Evolutionary conservation across 805 yeast genomes (phyloP).

Genomic region (Zygotorulaspora sp.): DNA sequence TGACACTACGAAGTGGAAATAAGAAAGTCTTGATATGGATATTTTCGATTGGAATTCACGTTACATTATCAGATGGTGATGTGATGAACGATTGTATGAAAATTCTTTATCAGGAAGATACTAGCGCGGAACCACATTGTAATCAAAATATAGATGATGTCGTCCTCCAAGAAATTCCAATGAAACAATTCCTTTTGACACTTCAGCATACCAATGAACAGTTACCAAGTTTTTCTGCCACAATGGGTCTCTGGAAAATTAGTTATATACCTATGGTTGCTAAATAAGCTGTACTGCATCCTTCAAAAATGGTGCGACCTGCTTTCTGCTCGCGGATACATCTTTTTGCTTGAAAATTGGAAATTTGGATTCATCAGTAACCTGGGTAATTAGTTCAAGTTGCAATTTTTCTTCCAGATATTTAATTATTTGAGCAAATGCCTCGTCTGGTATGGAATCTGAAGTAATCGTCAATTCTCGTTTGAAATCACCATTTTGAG

Average conservation of each 20-base stretch:
- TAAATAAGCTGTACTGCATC: slow-evolving; percentile 20
- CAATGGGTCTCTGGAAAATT: slow-evolving; percentile 24
- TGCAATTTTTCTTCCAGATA: slow-evolving; percentile 16
- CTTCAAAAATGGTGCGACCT: slow-evolving; percentile 62
- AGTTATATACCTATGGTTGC: slow-evolving; percentile 15
- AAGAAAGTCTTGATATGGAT: slow-evolving; percentile 24
- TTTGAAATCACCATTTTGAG: slow-evolving; percentile 32
- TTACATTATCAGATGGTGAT: slow-evolving; percentile 12
- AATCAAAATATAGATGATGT: slow-evolving; percentile 24
- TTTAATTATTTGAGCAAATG: slow-evolving; percentile 10
- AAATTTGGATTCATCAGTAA: not conserved
- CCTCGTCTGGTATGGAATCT: slow-evolving; percentile 1
- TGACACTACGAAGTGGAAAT: slow-evolving; percentile 14
- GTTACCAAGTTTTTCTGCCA: slow-evolving; percentile 15
- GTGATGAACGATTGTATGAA: slow-evolving; percentile 21
- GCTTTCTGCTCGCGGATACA: slow-evolving; percentile 70
- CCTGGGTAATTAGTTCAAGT: slow-evolving; percentile 5
- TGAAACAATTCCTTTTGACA: slow-evolving; percentile 12
- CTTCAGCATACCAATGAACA: slow-evolving; percentile 11
- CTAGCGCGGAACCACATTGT: not conserved
- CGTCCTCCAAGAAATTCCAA: slow-evolving; percentile 13
- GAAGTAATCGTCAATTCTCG: slow-evolving; percentile 43
- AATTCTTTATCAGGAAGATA: slow-evolving; percentile 20
- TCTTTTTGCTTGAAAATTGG: slow-evolving; percentile 46
- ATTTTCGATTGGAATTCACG: slow-evolving; percentile 25